These are phyloP conservation scores for Leccinum disarticulatum DNA, from an alignment of 768 basidiomycete species.

Conservation along the genomic window DNA sequence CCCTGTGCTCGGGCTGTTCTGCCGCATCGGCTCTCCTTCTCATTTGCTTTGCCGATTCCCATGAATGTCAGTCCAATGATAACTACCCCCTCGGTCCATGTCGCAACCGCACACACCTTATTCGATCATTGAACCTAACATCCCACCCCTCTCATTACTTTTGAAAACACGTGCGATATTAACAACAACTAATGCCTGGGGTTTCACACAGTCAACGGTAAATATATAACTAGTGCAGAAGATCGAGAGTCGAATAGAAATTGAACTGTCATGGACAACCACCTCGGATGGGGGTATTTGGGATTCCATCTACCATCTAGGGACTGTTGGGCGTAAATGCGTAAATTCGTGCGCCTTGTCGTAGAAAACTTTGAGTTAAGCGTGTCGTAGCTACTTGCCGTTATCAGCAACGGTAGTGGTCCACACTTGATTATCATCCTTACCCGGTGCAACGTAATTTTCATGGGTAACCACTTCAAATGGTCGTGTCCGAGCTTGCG, in stretches of 20 bases:
- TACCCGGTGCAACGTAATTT: conserved; percentile 79
- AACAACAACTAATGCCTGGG: conserved; percentile 13
- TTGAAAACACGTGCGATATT: conserved; percentile 21
- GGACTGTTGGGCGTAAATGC: conserved; percentile 43
- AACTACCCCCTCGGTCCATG: background rate
- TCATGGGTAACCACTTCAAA: conserved; percentile 78
- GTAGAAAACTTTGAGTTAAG: conserved; percentile 56
- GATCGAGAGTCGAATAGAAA: conserved; percentile 26
- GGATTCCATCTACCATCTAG: conserved; percentile 30
- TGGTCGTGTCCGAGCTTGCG: conserved; percentile 65
- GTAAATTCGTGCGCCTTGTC: conserved; percentile 59
- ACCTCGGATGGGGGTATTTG: conserved; percentile 5
- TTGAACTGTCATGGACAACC: conserved; percentile 16
- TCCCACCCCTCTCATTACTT: conserved; percentile 5
- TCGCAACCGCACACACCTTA: background rate
- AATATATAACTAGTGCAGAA: conserved; percentile 27
- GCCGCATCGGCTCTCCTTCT: background rate
- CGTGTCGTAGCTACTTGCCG: conserved; percentile 43
- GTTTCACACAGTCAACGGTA: conserved; percentile 21
- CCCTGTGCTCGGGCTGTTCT: conserved; percentile 1
- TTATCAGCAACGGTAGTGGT: conserved; percentile 17
- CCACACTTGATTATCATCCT: conserved; percentile 34
- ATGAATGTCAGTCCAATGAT: conserved; percentile 14
- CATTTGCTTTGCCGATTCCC: conserved; percentile 9
- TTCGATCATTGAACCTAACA: background rate